These are phyloP conservation scores for Dothiorella sarmentorum DNA, from an alignment of 2,329 filamentous ascomycete genomes.

Conservation along the genomic window DNA sequence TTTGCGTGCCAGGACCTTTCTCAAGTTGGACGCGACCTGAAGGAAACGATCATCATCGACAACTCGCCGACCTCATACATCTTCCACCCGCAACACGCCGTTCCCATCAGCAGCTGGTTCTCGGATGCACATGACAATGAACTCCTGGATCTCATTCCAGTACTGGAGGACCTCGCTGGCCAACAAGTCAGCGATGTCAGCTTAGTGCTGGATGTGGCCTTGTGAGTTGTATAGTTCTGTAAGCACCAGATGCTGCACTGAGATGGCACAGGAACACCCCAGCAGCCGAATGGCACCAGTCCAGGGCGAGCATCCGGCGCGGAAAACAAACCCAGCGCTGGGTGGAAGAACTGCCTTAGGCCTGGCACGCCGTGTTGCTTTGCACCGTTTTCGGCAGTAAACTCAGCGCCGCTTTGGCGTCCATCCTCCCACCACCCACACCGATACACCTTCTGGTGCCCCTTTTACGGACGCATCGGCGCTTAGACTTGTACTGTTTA, in stretches of 20 bases:
- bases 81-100: slow-evolving; percentile 97
- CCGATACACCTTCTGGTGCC: slow-evolving; percentile 13
- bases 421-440: slow-evolving; percentile 1
- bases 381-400: slow-evolving; percentile 1
- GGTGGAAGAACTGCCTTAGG: not conserved
- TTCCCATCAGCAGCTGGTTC: slow-evolving; percentile 99
- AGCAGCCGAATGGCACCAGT: not conserved
- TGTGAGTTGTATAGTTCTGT: slow-evolving; percentile 41
- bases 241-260: slow-evolving; percentile 11
- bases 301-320: not conserved
- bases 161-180: slow-evolving; percentile 92
- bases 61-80: slow-evolving; percentile 99
- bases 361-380: not conserved
- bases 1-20: slow-evolving; percentile 68
- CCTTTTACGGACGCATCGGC: slow-evolving; percentile 13
- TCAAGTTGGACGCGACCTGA: slow-evolving; percentile 90
- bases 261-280: slow-evolving; percentile 6
- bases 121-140: slow-evolving; percentile 99
- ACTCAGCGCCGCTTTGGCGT: slow-evolving; percentile 9
- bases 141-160: slow-evolving; percentile 92
- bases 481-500: slow-evolving; percentile 20
- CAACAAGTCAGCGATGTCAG: slow-evolving; percentile 91
- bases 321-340: not conserved
- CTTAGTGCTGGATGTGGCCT: slow-evolving; percentile 85
- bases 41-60: slow-evolving; percentile 98